Base-by-base conservation (phyloP, 148 eudicot genomes). In the Vaccinium darrowii region DNA sequence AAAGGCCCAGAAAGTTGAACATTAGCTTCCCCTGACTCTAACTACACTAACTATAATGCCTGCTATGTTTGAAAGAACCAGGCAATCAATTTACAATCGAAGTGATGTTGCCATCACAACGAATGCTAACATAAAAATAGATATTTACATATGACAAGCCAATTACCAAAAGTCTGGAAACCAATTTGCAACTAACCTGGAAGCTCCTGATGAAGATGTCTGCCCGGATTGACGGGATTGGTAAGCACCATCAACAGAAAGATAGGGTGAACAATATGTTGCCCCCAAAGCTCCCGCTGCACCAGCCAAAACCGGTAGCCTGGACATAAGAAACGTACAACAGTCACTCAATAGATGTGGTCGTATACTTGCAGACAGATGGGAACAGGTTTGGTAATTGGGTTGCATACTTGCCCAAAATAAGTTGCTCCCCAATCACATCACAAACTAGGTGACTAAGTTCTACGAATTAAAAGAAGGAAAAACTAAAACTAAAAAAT, bases 231-330 rank as follows among this genome's bases (percentile, higher is more conserved):
- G 94, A 18, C 89, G 96, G 79, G 93, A 83, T 82, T 91, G 92
- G 88, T 89, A 92, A 80, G 93, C 88, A 84, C 94, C 95, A 87
- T 94, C 97, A 89, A 93, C 91, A 72, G 95, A 25, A 58, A 93
- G 76, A 92, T 92, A 95, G 50, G 98, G 99, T 71, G 95, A 81
- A 85, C 93, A 89, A 84, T 92, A 95, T n/a, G 93, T 27, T 71
- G 94, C 91, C 60, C 98, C 98, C 85, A 95, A 83, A 86, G 94
- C 93, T 83, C 99, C 99, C 79, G 97, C 95, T 85, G 98, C 91
- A 85, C 98, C 92, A 69, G 98, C 93, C 88, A 96, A 85, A 90
- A 94, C 91, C 30, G 98, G 97, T 36, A 95, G 86, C 99, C 98
- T 96, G 89, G 82, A 85, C 49, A 83, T 60, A 49, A 36, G 23